phyloP scores from a whole-genome alignment of 1,284 basidiomycete genomes.

The Cystobasidium sp. region DNA sequence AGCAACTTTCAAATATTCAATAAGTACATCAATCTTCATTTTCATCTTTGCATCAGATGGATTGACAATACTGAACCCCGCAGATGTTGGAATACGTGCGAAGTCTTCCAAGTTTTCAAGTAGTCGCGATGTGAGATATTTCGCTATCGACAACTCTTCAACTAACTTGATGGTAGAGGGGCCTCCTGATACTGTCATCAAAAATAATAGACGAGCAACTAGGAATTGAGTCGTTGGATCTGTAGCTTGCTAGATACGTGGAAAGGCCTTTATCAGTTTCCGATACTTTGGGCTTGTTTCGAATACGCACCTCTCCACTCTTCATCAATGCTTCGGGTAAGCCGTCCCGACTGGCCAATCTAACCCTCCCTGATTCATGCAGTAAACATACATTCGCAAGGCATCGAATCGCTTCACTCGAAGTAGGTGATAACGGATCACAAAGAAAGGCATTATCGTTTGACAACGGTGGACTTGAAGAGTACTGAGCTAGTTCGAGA shows the following conservation, averaged over 20 bases:
- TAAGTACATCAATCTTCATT: slow-evolving; percentile 19
- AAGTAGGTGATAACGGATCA: slow-evolving; percentile 9
- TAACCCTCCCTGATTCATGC: slow-evolving; percentile 36
- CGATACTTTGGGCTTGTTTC: too few species aligned
- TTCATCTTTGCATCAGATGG: slow-evolving; percentile 1
- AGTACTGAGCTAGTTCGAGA: slow-evolving; percentile 20
- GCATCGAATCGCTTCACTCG: slow-evolving; percentile 29
- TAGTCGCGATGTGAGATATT: slow-evolving; percentile 11
- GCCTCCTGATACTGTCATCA: slow-evolving; percentile 38
- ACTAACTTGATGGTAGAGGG: slow-evolving; percentile 20
- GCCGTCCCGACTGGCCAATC: slow-evolving; percentile 3
- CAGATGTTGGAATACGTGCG: too few species aligned
- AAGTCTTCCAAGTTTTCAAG: slow-evolving; percentile 6
- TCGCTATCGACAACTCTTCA: slow-evolving; percentile 16
- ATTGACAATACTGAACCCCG: not conserved
- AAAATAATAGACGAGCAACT: slow-evolving; percentile 31
- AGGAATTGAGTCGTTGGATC: slow-evolving; percentile 37
- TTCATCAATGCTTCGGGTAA: slow-evolving; percentile 23
- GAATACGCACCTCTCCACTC: slow-evolving; percentile 21
- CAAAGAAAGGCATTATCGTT: not conserved
- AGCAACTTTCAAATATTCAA: slow-evolving; percentile 41
- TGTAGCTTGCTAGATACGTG: slow-evolving; percentile 3
- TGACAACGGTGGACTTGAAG: not conserved
- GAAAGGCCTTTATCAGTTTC: not conserved
- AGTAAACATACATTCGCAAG: slow-evolving; percentile 42